phyloP scores from a whole-genome alignment of 2,329 filamentous ascomycete genomes.

The Cryphonectria nitschkei region DNA sequence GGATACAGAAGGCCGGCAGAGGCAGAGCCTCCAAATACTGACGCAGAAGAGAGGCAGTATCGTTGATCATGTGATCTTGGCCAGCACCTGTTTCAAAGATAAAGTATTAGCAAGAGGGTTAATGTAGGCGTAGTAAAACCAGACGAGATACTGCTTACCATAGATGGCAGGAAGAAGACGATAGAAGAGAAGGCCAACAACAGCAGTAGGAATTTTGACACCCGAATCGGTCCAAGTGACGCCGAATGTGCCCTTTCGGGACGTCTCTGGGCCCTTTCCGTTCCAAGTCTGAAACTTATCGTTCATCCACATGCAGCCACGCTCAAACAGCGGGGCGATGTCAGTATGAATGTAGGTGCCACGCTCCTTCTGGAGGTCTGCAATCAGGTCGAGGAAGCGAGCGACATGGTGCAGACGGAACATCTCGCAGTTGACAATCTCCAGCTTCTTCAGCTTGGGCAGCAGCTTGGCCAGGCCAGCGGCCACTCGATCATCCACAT shows the following conservation, averaged over 20 bases:
- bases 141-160: background rate
- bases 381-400: slow-evolving; percentile 14
- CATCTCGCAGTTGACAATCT: slow-evolving; percentile 22
- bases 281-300: background rate
- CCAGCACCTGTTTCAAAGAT: background rate
- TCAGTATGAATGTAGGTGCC: slow-evolving; percentile 9
- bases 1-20: slow-evolving; percentile 2
- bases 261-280: background rate
- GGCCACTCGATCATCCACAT: slow-evolving; percentile 13
- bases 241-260: slow-evolving; percentile 23
- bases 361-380: slow-evolving; percentile 2
- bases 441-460: slow-evolving; percentile 20
- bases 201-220: slow-evolving; percentile 18
- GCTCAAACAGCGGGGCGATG: slow-evolving; percentile 18
- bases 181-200: slow-evolving; percentile 17
- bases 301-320: slow-evolving; percentile 12
- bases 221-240: slow-evolving; percentile 21
- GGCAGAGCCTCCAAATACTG: slow-evolving; percentile 23
- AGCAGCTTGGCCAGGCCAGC: slow-evolving; percentile 16
- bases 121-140: background rate
- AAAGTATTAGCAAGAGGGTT: background rate
- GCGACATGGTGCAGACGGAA: slow-evolving; percentile 16
- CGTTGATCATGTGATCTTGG: slow-evolving; percentile 22
- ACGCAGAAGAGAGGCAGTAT: slow-evolving; percentile 17
- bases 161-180: slow-evolving; percentile 19